These are phyloP conservation scores for Omphalotus guepiniiformis DNA, from an alignment of 768 basidiomycete genomes.

Conservation along the genomic window DNA sequence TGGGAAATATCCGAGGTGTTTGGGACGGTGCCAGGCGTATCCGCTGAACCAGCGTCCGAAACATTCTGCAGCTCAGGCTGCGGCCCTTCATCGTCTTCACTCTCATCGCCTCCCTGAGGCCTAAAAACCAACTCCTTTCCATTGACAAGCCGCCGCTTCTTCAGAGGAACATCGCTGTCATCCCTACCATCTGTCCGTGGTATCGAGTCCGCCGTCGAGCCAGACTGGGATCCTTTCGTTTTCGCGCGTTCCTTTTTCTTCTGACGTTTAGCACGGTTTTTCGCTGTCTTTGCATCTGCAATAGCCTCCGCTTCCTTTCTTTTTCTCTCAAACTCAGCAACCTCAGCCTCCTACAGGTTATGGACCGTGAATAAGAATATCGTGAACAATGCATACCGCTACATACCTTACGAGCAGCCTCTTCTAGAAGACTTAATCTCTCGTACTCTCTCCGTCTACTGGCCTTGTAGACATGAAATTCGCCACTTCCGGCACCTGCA, in stretches of 20 bases:
- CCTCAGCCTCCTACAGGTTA: slow-evolving; percentile 57
- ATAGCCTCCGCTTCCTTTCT: slow-evolving; percentile 64
- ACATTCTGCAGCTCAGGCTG: not conserved
- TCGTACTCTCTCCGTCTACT: slow-evolving; percentile 93
- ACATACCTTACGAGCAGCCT: slow-evolving; percentile 70
- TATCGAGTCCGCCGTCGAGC: slow-evolving; percentile 13
- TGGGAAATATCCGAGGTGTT: not conserved
- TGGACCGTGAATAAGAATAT: not conserved
- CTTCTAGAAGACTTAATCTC: slow-evolving; percentile 86
- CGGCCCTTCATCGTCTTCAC: slow-evolving; percentile 3
- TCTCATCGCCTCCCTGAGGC: slow-evolving; percentile 3
- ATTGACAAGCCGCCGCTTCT: slow-evolving; percentile 79
- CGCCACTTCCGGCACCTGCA: slow-evolving; percentile 95
- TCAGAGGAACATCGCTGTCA: slow-evolving; percentile 46
- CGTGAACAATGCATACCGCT: not conserved
- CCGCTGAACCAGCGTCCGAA: not conserved
- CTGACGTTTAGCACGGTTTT: slow-evolving; percentile 90
- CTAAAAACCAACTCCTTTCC: slow-evolving; percentile 54
- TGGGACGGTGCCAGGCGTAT: not conserved
- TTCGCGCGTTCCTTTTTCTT: slow-evolving; percentile 84
- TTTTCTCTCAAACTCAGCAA: slow-evolving; percentile 70
- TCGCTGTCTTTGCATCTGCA: slow-evolving; percentile 87
- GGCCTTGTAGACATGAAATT: slow-evolving; percentile 99
- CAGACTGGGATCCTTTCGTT: slow-evolving; percentile 24
- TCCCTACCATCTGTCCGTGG: slow-evolving; percentile 20